phyloP scores from a whole-genome alignment of 345 rosid species.

The Angophora floribunda region DNA sequence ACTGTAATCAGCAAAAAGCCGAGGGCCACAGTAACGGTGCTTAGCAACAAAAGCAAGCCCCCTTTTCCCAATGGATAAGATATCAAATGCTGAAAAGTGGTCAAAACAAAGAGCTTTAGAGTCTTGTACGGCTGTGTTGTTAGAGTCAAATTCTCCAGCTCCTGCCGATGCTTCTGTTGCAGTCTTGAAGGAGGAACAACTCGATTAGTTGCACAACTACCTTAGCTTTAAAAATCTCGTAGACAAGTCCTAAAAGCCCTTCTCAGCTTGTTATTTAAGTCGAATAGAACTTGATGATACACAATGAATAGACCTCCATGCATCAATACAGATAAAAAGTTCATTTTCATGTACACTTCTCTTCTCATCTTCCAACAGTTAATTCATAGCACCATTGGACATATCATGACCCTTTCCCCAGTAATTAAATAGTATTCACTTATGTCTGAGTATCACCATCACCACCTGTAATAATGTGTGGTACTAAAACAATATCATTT shows the following conservation, averaged over 20 bases:
- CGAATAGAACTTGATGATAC: background rate
- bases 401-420: background rate
- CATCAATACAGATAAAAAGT: background rate
- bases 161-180: constrained; percentile 53
- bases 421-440: background rate
- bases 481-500: background rate
- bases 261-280: background rate
- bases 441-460: background rate
- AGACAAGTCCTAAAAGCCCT: background rate
- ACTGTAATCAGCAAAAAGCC: constrained; percentile 34
- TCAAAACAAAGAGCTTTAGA: constrained; percentile 53
- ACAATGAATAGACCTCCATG: background rate
- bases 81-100: constrained; percentile 32
- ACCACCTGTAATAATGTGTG: background rate
- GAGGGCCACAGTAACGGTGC: constrained; percentile 17
- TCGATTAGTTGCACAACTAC: background rate
- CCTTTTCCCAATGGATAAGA: constrained; percentile 54
- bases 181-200: constrained; percentile 7
- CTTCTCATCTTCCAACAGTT: background rate
- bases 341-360: background rate
- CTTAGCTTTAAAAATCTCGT: background rate
- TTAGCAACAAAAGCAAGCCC: constrained; percentile 53
- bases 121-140: constrained; percentile 69
- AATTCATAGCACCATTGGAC: background rate
- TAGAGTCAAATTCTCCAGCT: constrained; percentile 58